These are phyloP conservation scores for Phytopythium helicoides DNA, from an alignment of 352 stramenopile species.

Conservation along the genomic window DNA sequence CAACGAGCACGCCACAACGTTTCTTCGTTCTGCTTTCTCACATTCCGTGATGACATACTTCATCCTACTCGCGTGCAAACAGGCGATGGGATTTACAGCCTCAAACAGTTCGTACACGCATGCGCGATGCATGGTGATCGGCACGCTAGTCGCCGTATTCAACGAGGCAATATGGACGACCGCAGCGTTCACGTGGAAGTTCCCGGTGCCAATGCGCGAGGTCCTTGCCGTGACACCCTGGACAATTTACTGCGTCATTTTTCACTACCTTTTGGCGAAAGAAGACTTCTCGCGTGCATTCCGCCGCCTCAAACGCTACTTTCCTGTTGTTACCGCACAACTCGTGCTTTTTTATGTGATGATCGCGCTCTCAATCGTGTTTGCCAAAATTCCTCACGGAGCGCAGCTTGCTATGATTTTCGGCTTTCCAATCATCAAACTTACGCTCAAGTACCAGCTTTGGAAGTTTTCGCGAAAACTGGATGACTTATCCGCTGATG, in stretches of 20 bases:
- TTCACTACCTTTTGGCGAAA: constrained; percentile 9
- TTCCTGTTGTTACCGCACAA: constrained; percentile 12
- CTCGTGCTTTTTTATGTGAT: constrained; percentile 16
- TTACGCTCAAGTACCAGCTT: constrained; percentile 15
- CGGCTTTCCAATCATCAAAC: constrained; percentile 13
- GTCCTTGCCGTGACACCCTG: constrained; percentile 8
- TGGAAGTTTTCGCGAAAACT: constrained; percentile 17
- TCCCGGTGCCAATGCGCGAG: constrained; percentile 13
- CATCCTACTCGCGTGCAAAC: constrained; percentile 6
- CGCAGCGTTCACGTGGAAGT: constrained; percentile 10
- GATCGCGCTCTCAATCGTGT: constrained; percentile 12
- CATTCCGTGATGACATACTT: constrained; percentile 10
- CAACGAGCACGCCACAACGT: constrained; percentile 3
- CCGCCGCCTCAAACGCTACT: constrained; percentile 5
- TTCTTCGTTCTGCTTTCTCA: constrained; percentile 9
- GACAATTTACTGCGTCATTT: constrained; percentile 6
- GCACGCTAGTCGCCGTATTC: constrained; percentile 4
- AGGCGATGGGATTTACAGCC: constrained; percentile 7
- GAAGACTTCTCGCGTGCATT: constrained; percentile 5
- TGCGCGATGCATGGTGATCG: constrained; percentile 6
- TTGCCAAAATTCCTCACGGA: constrained; percentile 3
- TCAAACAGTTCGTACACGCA: constrained; percentile 9
- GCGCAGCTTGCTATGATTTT: constrained; percentile 13
- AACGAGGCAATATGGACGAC: constrained; percentile 10
- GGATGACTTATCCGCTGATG: constrained; percentile 18